A percentile compares a stretch with the other conserved stretches of the same genome.
Conservation (phyloP, 2,329 filamentous ascomycete genomes). For the Claviceps quebecensis region DNA sequence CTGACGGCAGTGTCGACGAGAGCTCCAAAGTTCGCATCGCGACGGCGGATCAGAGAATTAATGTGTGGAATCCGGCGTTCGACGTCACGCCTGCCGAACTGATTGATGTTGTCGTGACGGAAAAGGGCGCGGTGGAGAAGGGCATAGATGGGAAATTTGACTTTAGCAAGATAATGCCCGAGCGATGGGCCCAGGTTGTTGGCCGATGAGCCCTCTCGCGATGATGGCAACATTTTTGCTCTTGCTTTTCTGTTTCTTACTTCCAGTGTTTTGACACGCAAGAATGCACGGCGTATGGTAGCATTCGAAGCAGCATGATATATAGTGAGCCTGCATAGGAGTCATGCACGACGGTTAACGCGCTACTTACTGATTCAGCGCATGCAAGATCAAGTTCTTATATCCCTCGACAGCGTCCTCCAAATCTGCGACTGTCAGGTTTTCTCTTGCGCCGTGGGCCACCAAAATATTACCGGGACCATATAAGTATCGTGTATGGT, state of each 20-base stretch:
- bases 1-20: slow-evolving; percentile 50
- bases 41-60: slow-evolving; percentile 63
- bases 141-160: slow-evolving; percentile 55
- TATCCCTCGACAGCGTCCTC: slow-evolving; percentile 70
- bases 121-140: slow-evolving; percentile 77
- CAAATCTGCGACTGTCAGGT: slow-evolving; percentile 59
- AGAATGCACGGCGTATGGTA: no score
- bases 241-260: neutral
- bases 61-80: slow-evolving; percentile 94
- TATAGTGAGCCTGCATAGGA: neutral
- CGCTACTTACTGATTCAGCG: slow-evolving; percentile 24
- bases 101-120: slow-evolving; percentile 90
- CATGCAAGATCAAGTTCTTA: slow-evolving; percentile 51
- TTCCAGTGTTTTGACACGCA: neutral
- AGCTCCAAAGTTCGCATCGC: slow-evolving; percentile 56
- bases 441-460: slow-evolving; percentile 75
- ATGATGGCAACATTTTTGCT: no score
- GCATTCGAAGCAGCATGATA: neutral
- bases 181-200: slow-evolving; percentile 32
- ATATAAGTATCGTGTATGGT: slow-evolving; percentile 53
- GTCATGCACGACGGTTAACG: no score
- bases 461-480: slow-evolving; percentile 66
- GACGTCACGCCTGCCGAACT: slow-evolving; percentile 81
- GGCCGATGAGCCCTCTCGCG: neutral
- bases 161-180: slow-evolving; percentile 41